Evolutionary conservation across 768 basidiomycete species (phyloP).

Genomic region (Boletellus emodensis): DNA sequence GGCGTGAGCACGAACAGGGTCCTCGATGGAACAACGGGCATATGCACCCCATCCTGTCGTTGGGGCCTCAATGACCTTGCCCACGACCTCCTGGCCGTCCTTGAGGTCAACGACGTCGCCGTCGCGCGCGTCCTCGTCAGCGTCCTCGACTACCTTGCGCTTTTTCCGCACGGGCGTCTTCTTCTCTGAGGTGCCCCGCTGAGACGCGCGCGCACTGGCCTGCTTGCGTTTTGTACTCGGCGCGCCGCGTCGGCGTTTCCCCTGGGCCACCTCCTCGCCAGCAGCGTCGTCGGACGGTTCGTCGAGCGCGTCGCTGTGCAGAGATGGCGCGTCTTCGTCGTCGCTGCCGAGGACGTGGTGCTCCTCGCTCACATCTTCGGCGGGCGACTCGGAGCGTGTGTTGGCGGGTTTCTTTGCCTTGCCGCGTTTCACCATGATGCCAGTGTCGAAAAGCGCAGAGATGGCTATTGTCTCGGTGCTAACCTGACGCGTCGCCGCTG

Average conservation of each 20-base stretch:
- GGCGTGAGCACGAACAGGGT: not conserved
- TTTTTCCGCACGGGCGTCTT: constrained; percentile 23
- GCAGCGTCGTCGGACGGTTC: constrained; percentile 31
- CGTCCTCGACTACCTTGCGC: constrained; percentile 16
- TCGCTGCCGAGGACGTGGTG: constrained; percentile 11
- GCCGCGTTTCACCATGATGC: constrained; percentile 17
- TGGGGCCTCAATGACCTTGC: constrained; percentile 75
- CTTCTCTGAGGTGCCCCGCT: constrained; percentile 20
- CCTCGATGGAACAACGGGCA: not conserved
- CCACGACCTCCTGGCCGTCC: constrained; percentile 70
- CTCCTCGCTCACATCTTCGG: constrained; percentile 10
- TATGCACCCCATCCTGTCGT: constrained; percentile 69
- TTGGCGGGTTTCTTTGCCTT: constrained; percentile 3
- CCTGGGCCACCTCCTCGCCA: constrained; percentile 1
- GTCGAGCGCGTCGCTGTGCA: constrained; percentile 47
- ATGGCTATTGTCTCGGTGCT: too few relatives aligned
- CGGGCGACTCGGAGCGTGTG: constrained; percentile 2
- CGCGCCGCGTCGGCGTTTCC: constrained; percentile 22
- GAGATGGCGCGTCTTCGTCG: constrained; percentile 14
- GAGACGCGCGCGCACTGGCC: constrained; percentile 10
- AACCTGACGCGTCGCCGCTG: too few relatives aligned
- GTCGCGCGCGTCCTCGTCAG: constrained; percentile 27
- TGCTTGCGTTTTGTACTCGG: constrained; percentile 13
- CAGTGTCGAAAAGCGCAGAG: not conserved
- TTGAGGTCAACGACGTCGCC: constrained; percentile 44